A percentile compares a stretch with the other conserved stretches of the same genome.
phyloP scores from a whole-genome alignment of 2,329 filamentous ascomycete species.

The Alternaria burnsii region DNA sequence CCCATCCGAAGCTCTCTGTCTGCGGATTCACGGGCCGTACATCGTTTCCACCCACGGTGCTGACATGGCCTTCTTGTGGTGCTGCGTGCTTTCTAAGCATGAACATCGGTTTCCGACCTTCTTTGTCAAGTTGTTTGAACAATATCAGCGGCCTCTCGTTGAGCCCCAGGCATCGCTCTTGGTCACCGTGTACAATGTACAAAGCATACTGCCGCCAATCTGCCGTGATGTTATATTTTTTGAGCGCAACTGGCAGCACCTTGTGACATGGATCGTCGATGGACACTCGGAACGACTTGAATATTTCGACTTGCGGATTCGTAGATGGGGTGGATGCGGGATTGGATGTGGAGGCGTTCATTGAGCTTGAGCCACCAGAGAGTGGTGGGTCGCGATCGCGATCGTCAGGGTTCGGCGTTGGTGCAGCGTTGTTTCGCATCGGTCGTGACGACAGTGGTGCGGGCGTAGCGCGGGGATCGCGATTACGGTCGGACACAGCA shows the following conservation, averaged over 20 bases:
- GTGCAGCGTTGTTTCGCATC: conserved; percentile 40
- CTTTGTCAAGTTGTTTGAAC: conserved; percentile 96
- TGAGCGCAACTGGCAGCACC: conserved; percentile 91
- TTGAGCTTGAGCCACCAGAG: conserved; percentile 44
- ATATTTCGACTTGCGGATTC: conserved; percentile 81
- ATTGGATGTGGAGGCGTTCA: conserved; percentile 33
- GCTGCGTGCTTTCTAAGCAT: conserved; percentile 82
- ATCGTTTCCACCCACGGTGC: conserved; percentile 50
- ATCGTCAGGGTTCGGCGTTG: conserved; percentile 43
- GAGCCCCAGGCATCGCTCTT: conserved; percentile 89
- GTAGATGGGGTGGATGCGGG: conserved; percentile 39
- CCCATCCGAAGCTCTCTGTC: conserved; percentile 35
- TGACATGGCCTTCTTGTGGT: conserved; percentile 57
- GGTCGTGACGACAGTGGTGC: conserved; percentile 41
- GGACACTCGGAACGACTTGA: conserved; percentile 97
- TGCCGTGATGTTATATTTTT: conserved; percentile 98
- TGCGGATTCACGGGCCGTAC: conserved; percentile 33
- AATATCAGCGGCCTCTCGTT: conserved; percentile 94
- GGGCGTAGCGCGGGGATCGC: conserved; percentile 45
- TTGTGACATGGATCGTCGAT: conserved; percentile 99
- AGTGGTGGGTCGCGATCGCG: conserved; percentile 43
- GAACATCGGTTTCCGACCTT: conserved; percentile 99
- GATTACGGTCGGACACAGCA: conserved; percentile 38
- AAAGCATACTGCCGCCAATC: conserved; percentile 97
- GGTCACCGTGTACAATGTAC: conserved; percentile 98